Conservation (phyloP, 2,329 filamentous ascomycete species). For the Sclerotinia nivalis region DNA sequence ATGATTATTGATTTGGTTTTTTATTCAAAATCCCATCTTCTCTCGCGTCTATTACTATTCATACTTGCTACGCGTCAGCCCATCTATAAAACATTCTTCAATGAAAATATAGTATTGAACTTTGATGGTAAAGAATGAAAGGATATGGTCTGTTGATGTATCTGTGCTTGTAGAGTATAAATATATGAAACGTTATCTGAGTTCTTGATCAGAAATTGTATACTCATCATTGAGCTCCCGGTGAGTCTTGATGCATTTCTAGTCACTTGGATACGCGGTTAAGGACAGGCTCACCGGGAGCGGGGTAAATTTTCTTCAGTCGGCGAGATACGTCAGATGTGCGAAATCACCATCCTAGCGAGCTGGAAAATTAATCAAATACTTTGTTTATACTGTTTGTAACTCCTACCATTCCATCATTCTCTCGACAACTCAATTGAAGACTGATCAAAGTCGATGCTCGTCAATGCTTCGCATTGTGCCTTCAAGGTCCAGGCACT, state of each 20-base stretch:
- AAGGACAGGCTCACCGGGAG: neutral
- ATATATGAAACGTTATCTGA: neutral
- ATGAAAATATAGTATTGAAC: neutral
- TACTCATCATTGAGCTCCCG: too few species aligned
- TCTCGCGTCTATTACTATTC: neutral
- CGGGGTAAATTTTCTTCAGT: neutral
- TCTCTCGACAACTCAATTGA: too few species aligned
- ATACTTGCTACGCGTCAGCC: neutral
- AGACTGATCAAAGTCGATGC: neutral
- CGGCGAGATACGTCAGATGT: neutral
- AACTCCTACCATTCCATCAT: neutral
- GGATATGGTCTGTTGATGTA: neutral
- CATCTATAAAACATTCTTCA: neutral
- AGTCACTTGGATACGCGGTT: neutral
- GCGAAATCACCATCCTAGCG: neutral
- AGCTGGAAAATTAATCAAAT: neutral
- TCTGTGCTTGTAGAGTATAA: neutral
- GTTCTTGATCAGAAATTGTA: too few species aligned
- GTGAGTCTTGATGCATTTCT: neutral
- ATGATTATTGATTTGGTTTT: neutral
- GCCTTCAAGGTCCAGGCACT: slow-evolving; percentile 4
- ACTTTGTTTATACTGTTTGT: neutral
- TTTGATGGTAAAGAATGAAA: neutral
- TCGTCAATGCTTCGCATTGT: slow-evolving; percentile 25
- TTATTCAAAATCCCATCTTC: neutral